phyloP scores from a whole-genome alignment of 306 rosid species.

The Vigna trinervia region DNA sequence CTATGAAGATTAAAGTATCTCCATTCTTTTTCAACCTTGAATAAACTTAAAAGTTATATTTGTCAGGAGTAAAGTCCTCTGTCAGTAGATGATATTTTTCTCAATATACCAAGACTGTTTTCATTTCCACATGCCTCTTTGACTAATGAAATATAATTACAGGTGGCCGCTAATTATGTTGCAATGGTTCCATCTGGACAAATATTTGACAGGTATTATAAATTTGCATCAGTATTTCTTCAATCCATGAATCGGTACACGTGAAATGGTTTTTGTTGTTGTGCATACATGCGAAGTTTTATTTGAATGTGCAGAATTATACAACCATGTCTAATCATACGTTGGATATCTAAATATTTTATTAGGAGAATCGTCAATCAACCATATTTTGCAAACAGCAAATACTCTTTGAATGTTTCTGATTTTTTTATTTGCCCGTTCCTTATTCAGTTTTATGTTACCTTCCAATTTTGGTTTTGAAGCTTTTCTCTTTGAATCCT shows the following conservation, averaged over 20 bases:
- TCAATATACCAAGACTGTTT: slow-evolving; percentile 2
- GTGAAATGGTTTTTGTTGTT: slow-evolving; percentile 20
- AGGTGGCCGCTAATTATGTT: slow-evolving; percentile 97
- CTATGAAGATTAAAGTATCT: slow-evolving; percentile 15
- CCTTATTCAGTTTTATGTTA: neutral
- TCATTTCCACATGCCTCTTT: slow-evolving; percentile 26
- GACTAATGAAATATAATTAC: slow-evolving; percentile 38
- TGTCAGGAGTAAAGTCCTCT: slow-evolving; percentile 7
- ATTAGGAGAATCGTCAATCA: slow-evolving; percentile 24
- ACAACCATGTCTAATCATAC: slow-evolving; percentile 17
- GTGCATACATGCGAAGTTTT: slow-evolving; percentile 20
- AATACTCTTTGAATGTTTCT: slow-evolving; percentile 15
- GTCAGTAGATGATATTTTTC: slow-evolving; percentile 16
- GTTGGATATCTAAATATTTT: slow-evolving; percentile 10
- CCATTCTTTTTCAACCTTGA: slow-evolving; percentile 22
- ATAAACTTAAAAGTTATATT: slow-evolving; percentile 18
- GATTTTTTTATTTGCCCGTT: neutral
- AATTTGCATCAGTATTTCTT: slow-evolving; percentile 36
- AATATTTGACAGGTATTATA: slow-evolving; percentile 85
- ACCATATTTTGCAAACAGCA: neutral
- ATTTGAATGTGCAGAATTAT: neutral
- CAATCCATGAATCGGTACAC: slow-evolving; percentile 24
- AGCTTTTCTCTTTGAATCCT: slow-evolving; percentile 13
- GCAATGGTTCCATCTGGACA: slow-evolving; percentile 99
- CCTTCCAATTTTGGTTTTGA: slow-evolving; percentile 37